Conservation (phyloP, 257 asterid genomes). For the Coffea eugenioides region DNA sequence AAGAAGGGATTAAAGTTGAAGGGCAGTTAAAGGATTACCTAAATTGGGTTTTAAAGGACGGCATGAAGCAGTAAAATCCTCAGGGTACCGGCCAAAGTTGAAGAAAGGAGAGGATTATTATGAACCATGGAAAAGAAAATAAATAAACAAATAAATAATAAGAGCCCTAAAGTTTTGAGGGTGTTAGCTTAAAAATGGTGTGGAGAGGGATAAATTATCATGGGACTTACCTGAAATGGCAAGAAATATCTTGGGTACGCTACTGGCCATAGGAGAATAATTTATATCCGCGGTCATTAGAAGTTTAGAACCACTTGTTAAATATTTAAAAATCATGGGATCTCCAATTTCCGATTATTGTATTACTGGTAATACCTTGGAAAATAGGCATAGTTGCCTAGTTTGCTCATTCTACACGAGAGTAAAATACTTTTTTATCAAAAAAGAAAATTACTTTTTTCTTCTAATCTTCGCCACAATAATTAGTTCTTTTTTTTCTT, state of each 20-base stretch:
- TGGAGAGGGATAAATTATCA: conserved; percentile 15
- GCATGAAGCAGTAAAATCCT: conserved; percentile 7
- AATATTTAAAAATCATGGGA: conserved; percentile 3
- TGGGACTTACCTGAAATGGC: conserved; percentile 36
- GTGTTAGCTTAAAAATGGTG: not conserved
- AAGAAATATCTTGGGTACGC: conserved; percentile 19
- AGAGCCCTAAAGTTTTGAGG: not conserved
- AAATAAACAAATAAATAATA: not conserved
- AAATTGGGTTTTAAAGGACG: not conserved
- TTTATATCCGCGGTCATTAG: not conserved
- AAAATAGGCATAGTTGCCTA: too few relatives aligned
- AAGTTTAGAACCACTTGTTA: conserved; percentile 4
- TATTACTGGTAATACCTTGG: too few relatives aligned
- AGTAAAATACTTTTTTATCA: too few relatives aligned
- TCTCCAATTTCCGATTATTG: not conserved
- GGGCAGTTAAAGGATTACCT: not conserved
- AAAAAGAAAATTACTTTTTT: too few relatives aligned
- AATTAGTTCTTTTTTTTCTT: too few relatives aligned
- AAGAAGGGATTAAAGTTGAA: not conserved
- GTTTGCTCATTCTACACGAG: too few relatives aligned
- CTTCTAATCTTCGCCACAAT: too few relatives aligned
- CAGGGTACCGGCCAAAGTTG: not conserved
- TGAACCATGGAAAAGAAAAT: conserved; percentile 20
- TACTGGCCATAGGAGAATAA: not conserved
- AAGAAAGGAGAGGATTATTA: not conserved